Evolutionary conservation across 768 basidiomycete species (phyloP), one percentile per base, ranked within the genome.

Genomic region (Russula earlei): DNA sequence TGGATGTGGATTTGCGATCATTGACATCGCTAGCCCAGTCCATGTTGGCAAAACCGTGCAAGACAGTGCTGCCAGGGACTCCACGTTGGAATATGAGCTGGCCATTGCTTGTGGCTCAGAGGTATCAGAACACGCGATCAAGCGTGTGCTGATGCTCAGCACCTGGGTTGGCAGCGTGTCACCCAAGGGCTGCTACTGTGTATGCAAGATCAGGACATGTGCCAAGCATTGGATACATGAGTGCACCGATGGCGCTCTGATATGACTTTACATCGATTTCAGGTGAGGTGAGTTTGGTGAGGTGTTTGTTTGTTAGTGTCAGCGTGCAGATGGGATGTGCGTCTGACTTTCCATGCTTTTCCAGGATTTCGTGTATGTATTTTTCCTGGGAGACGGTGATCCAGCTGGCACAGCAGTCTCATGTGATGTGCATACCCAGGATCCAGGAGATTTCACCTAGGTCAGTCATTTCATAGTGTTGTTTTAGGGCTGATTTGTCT

Each of bases 201-300:
- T 31, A 3, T 1, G 69, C 60, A 11, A 76, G 63, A 40, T 77
- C 71, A 0, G 74, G 72, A 0, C 66, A 61, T 1, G 72, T 71
- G 7, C 63, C 24, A 24, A 17, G 15, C 41, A 43, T 43, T 0
- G 31, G 14, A 3, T 50, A 50, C 29, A 46, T 46, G 9, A 46
- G 29, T 3, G 19, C 29, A 0, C 45, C 29, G 3, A 46, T 11
- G 0, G 25, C 14, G 7, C 29, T 7, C 10, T 48, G 47, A 12
- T 48, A 48, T 1, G 14, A 9, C 9, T 36, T 48, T 1, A 36
- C 15, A 1, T 48, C 6, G 10, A 36, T 6, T 19, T 54, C 36
- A 1, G 53, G 33, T 14, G 15, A 4, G 9, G 5, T 6, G 3
- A 54, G 0, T 17, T 54, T 54, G 2, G 11, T 19, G 1, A 54